phyloP scores from a whole-genome alignment of 2,329 filamentous ascomycete genomes.

The Lachnellula arida region DNA sequence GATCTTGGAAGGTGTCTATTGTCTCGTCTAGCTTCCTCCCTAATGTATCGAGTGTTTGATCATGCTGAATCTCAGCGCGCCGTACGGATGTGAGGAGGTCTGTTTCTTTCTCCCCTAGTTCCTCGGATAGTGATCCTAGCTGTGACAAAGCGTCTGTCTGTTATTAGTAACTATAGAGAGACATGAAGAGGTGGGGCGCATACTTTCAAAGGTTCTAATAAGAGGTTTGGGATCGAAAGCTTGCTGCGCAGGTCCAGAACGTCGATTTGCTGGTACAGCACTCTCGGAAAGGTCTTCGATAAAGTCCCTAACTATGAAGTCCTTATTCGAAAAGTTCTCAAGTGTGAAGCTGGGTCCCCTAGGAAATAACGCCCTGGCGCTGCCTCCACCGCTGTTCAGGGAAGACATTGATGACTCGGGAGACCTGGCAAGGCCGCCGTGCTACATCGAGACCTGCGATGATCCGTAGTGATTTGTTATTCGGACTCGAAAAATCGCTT shows the following conservation, averaged over 20 bases:
- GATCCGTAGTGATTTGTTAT: not conserved
- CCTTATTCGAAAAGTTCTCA: constrained; percentile 81
- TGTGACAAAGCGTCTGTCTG: constrained; percentile 58
- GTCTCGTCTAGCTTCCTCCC: constrained; percentile 88
- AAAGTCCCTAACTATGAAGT: constrained; percentile 98
- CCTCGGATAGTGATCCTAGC: constrained; percentile 67
- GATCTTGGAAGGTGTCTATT: constrained; percentile 83
- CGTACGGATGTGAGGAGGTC: constrained; percentile 86
- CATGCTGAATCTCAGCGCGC: constrained; percentile 86
- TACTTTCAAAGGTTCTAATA: constrained; percentile 89
- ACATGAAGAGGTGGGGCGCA: constrained; percentile 13
- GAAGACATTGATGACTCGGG: constrained; percentile 26
- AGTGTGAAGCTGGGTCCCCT: constrained; percentile 79
- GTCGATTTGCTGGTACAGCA: constrained; percentile 72
- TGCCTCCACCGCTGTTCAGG: constrained; percentile 21
- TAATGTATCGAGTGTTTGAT: constrained; percentile 81
- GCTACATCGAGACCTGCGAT: constrained; percentile 21
- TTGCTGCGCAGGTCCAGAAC: constrained; percentile 61
- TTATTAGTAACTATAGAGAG: constrained; percentile 24
- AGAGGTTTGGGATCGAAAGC: constrained; percentile 93
- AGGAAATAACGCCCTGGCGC: constrained; percentile 56
- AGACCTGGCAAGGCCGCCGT: constrained; percentile 8
- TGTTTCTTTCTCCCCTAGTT: constrained; percentile 85
- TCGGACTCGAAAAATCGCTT: not conserved
- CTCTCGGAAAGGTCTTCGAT: constrained; percentile 87